Evolutionary conservation across 257 asterid genomes (phyloP).

Genomic region (Solanum etuberosum): DNA sequence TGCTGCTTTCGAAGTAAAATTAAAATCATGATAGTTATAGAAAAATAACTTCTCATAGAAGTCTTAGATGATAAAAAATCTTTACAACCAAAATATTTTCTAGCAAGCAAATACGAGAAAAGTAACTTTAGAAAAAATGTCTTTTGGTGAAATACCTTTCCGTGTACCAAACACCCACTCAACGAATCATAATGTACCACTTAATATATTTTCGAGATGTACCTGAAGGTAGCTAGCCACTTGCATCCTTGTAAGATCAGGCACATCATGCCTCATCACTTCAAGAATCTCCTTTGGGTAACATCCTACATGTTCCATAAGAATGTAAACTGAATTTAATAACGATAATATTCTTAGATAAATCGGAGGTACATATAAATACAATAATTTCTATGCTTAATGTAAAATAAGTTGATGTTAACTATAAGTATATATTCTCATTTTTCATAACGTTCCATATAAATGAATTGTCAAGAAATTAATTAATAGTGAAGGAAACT

Average conservation of each 20-base stretch:
- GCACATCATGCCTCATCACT: constrained; percentile 4
- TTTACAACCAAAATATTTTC: neutral
- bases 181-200: neutral
- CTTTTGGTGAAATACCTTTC: too few relatives aligned
- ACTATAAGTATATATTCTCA: neutral
- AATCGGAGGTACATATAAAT: neutral
- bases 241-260: constrained; percentile 19
- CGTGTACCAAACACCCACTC: neutral
- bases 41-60: neutral
- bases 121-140: too few relatives aligned
- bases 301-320: neutral
- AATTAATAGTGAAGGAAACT: neutral
- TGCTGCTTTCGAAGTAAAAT: too few relatives aligned
- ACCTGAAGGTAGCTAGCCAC: constrained; percentile 24
- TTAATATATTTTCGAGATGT: neutral
- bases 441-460: neutral
- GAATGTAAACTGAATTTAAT: too few relatives aligned
- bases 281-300: neutral
- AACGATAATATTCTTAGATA: neutral
- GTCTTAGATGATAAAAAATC: too few relatives aligned
- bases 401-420: neutral
- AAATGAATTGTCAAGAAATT: neutral
- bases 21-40: too few relatives aligned
- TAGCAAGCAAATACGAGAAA: too few relatives aligned
- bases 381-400: neutral